Conservation (phyloP, 176 grass and related monocot species). For the Phragmites australis region DNA sequence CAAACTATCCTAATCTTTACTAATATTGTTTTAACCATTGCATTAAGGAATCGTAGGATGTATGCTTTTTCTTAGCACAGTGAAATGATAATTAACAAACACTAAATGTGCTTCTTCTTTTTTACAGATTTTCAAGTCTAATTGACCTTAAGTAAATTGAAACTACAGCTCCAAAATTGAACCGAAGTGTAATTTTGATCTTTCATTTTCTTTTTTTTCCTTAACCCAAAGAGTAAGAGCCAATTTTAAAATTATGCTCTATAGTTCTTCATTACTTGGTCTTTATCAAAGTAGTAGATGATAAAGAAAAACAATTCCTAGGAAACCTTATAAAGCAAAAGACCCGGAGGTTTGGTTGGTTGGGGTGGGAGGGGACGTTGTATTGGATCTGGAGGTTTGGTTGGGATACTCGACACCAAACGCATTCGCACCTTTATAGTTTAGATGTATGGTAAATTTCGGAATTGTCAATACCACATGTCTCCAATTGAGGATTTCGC, state of each 20-base stretch:
- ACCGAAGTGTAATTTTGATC: neutral
- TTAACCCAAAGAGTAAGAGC: neutral
- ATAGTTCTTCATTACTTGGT: neutral
- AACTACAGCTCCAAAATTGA: neutral
- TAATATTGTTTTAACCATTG: neutral
- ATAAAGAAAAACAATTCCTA: neutral
- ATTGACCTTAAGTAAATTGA: neutral
- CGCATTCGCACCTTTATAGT: no score
- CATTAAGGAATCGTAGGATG: neutral
- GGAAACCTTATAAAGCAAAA: neutral
- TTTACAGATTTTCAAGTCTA: neutral
- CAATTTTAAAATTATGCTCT: neutral
- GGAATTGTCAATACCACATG: no score
- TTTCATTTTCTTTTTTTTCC: neutral
- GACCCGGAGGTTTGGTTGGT: no score
- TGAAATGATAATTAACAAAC: constrained; percentile 25
- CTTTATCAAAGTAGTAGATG: neutral
- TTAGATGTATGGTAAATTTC: no score
- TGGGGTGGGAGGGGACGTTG: no score
- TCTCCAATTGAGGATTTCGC: no score
- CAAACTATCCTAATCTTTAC: neutral
- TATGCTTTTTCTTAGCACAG: neutral
- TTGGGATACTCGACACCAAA: no score
- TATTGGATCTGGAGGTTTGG: no score
- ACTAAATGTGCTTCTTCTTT: neutral